Evolutionary conservation across 2,329 filamentous ascomycete species (phyloP).

Genomic region (Hymenoscyphus albidus): DNA sequence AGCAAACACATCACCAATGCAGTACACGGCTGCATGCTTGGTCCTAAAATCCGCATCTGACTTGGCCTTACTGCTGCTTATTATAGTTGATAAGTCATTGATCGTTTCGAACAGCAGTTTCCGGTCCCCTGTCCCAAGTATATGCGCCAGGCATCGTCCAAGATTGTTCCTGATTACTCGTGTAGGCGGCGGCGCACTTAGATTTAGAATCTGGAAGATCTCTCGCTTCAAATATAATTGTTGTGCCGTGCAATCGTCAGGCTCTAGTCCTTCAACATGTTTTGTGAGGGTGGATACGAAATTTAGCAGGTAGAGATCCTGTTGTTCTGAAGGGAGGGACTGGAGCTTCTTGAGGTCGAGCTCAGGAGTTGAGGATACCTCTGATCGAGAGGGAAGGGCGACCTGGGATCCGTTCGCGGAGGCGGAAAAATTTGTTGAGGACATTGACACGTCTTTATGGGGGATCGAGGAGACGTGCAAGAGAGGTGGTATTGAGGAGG

Average conservation of each 20-base stretch:
- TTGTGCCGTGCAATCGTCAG: constrained; percentile 79
- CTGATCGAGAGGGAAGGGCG: constrained; percentile 36
- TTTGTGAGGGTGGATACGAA: constrained; percentile 80
- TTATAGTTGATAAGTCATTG: constrained; percentile 74
- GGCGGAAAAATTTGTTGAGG: constrained; percentile 28
- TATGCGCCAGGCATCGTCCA: constrained; percentile 75
- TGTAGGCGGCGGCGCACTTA: constrained; percentile 75
- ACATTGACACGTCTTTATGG: constrained; percentile 30
- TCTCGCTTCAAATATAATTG: constrained; percentile 92
- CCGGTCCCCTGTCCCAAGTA: constrained; percentile 81
- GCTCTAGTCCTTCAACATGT: constrained; percentile 70
- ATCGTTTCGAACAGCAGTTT: constrained; percentile 93
- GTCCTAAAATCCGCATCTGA: constrained; percentile 70
- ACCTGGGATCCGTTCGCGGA: constrained; percentile 35
- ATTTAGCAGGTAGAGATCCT: constrained; percentile 88
- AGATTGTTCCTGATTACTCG: constrained; percentile 87
- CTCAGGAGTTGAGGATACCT: constrained; percentile 59
- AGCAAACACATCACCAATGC: constrained; percentile 83
- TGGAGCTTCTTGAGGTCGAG: constrained; percentile 89
- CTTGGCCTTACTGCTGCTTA: constrained; percentile 70
- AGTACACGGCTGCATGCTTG: constrained; percentile 84
- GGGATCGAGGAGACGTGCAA: constrained; percentile 12
- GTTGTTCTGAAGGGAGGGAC: constrained; percentile 85
- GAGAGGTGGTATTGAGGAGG: neutral
- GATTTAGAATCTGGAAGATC: constrained; percentile 85